These are phyloP conservation scores for Leccinum angustisporum DNA, from an alignment of 1,284 basidiomycete species.

Conservation along the genomic window DNA sequence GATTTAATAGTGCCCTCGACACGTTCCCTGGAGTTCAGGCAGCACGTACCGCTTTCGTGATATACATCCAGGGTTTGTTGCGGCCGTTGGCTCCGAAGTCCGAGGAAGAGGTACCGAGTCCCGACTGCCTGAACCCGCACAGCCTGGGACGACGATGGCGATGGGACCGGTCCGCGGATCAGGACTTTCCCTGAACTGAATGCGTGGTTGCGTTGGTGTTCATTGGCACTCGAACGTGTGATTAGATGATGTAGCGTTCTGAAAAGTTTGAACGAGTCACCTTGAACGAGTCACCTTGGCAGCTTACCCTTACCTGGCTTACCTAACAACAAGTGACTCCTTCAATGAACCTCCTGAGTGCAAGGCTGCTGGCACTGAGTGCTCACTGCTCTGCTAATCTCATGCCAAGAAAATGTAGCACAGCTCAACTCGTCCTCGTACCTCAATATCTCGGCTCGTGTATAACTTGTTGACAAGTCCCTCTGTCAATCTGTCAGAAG, in stretches of 20 bases:
- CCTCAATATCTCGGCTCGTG: not conserved
- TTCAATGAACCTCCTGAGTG: no score
- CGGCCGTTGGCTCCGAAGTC: not conserved
- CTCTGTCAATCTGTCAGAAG: not conserved
- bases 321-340: not conserved
- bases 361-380: no score
- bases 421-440: not conserved
- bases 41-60: not conserved
- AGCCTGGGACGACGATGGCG: not conserved
- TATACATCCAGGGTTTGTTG: not conserved
- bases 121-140: not conserved
- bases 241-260: not conserved
- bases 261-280: no score
- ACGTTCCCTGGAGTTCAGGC: not conserved
- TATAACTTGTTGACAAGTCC: not conserved
- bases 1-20: not conserved
- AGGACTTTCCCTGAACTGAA: not conserved
- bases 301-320: no score
- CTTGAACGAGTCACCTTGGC: no score
- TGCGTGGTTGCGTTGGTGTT: not conserved
- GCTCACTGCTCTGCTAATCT: not conserved
- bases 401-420: not conserved
- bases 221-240: not conserved
- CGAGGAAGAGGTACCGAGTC: not conserved
- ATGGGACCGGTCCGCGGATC: not conserved